phyloP scores from a whole-genome alignment of 2,329 filamentous ascomycete genomes.

The Fusarium secorum region DNA sequence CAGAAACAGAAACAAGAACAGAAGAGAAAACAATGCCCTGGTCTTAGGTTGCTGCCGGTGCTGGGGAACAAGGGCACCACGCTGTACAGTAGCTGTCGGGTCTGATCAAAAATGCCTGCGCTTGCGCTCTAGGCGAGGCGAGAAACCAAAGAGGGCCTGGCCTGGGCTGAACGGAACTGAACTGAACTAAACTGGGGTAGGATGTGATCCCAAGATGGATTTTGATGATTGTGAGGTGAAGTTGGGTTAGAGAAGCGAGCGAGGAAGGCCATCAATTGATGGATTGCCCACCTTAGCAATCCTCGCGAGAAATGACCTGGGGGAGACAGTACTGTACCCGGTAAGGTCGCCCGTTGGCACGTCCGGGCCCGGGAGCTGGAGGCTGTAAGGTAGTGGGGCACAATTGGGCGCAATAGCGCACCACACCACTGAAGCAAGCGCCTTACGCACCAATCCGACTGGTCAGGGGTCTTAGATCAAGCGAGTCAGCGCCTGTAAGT shows the following conservation, averaged over 20 bases:
- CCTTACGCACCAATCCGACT: slow-evolving; percentile 47
- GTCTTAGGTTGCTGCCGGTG: not conserved
- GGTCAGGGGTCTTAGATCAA: slow-evolving; percentile 36
- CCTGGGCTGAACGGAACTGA: slow-evolving; percentile 23
- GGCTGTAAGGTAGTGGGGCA: slow-evolving; percentile 21
- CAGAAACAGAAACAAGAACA: slow-evolving; percentile 26
- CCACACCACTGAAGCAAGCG: slow-evolving; percentile 49
- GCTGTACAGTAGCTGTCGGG: slow-evolving; percentile 6
- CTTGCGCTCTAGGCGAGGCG: slow-evolving; percentile 38
- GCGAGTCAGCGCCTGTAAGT: slow-evolving; percentile 46
- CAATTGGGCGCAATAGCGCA: slow-evolving; percentile 36
- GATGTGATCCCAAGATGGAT: slow-evolving; percentile 29
- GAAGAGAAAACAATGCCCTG: slow-evolving; percentile 34
- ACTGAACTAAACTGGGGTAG: slow-evolving; percentile 32
- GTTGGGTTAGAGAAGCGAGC: slow-evolving; percentile 30
- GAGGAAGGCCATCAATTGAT: slow-evolving; percentile 10
- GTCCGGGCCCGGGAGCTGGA: slow-evolving; percentile 10
- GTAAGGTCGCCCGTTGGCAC: slow-evolving; percentile 35
- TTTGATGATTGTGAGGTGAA: slow-evolving; percentile 26
- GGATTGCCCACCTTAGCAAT: slow-evolving; percentile 12
- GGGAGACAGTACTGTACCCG: slow-evolving; percentile 19
- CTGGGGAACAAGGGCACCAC: slow-evolving; percentile 31
- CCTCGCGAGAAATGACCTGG: slow-evolving; percentile 13
- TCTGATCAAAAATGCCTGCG: slow-evolving; percentile 17
- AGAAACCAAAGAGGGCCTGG: slow-evolving; percentile 33